phyloP scores from a whole-genome alignment of 2,329 filamentous ascomycete genomes.

The Dactylellina sp. region DNA sequence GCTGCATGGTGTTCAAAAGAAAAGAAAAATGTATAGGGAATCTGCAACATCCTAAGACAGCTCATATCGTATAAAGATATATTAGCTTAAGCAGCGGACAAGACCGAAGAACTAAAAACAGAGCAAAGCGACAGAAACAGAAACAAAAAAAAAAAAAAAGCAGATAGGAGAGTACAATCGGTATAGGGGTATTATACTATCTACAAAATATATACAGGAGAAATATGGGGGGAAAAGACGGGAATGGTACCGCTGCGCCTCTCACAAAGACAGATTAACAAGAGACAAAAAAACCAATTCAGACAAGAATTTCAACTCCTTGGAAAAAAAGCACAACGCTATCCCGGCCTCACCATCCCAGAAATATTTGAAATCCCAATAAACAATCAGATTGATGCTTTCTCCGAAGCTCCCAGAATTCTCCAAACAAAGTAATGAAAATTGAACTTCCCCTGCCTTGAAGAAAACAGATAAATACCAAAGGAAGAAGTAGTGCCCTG shows the following conservation, averaged over 20 bases:
- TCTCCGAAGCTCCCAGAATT: slow-evolving; percentile 26
- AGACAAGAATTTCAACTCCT: slow-evolving; percentile 53
- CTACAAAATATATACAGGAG: slow-evolving; percentile 53
- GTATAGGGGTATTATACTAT: slow-evolving; percentile 53
- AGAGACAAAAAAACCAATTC: slow-evolving; percentile 36
- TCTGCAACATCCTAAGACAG: slow-evolving; percentile 22
- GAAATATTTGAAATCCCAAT: slow-evolving; percentile 33
- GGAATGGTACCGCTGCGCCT: slow-evolving; percentile 54
- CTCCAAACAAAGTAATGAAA: slow-evolving; percentile 12
- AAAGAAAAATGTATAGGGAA: slow-evolving; percentile 9
- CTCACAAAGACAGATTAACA: slow-evolving; percentile 52
- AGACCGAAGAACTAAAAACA: slow-evolving; percentile 3
- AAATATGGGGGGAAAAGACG: slow-evolving; percentile 52
- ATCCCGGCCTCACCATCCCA: slow-evolving; percentile 39
- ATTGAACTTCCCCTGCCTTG: not conserved
- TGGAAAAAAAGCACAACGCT: slow-evolving; percentile 55
- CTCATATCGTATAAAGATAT: not conserved
- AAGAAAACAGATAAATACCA: not conserved
- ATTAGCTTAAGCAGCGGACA: slow-evolving; percentile 30
- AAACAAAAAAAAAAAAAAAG: slow-evolving; percentile 23
- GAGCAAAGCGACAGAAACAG: slow-evolving; percentile 21
- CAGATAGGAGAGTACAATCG: slow-evolving; percentile 57
- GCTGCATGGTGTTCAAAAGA: slow-evolving; percentile 4
- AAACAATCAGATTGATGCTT: slow-evolving; percentile 27
- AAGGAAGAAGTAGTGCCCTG: not conserved